Evolutionary conservation across 1,284 basidiomycete species (phyloP).

Genomic region (Ganoderma boninense): DNA sequence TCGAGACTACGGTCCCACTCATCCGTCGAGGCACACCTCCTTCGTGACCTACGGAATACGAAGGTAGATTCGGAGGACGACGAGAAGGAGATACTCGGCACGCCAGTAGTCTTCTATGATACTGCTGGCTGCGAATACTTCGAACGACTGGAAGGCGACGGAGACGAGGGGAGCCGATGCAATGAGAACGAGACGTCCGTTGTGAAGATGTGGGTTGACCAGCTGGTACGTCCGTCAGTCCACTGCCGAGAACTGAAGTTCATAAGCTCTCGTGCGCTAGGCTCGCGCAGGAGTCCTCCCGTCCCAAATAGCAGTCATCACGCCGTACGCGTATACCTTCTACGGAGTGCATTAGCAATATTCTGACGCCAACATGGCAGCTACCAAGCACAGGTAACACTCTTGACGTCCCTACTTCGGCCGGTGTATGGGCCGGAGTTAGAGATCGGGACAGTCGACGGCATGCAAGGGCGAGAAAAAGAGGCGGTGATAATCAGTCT

Average conservation of each 20-base stretch:
- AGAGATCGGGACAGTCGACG: constrained; percentile 92
- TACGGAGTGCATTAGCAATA: not conserved
- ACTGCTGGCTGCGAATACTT: constrained; percentile 94
- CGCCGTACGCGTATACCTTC: constrained; percentile 67
- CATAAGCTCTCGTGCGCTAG: constrained; percentile 48
- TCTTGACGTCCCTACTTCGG: constrained; percentile 78
- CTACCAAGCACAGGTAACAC: constrained; percentile 92
- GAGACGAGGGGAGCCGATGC: constrained; percentile 86
- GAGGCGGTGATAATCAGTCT: constrained; percentile 91
- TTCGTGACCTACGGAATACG: constrained; percentile 74
- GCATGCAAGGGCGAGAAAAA: constrained; percentile 93
- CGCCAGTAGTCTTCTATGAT: constrained; percentile 92
- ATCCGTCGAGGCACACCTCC: constrained; percentile 76
- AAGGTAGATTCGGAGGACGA: constrained; percentile 61
- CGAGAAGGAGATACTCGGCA: constrained; percentile 74
- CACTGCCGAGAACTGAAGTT: not conserved
- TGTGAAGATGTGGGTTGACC: constrained; percentile 84
- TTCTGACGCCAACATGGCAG: constrained; percentile 26
- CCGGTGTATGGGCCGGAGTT: constrained; percentile 73
- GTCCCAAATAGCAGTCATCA: constrained; percentile 88
- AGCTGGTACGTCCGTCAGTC: constrained; percentile 62
- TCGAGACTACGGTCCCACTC: constrained; percentile 75
- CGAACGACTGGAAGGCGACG: constrained; percentile 73
- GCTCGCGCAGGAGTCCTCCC: constrained; percentile 75
- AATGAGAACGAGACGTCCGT: constrained; percentile 95